phyloP scores from a whole-genome alignment of 2,329 filamentous ascomycete genomes.

The Pseudofabraea citricarpa region DNA sequence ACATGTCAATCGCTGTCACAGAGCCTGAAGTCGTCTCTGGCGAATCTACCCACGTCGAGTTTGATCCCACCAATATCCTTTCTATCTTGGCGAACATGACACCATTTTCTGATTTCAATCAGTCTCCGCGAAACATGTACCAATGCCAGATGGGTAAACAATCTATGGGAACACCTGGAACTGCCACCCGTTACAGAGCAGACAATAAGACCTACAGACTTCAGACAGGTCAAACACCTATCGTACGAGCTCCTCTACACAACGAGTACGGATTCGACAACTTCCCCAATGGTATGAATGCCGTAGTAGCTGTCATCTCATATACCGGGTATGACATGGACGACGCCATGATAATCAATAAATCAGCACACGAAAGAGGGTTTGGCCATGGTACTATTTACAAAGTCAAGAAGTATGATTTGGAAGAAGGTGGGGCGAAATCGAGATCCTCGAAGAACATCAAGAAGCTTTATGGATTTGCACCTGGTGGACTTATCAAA shows the following conservation, averaged over 20 bases:
- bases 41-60: slow-evolving; percentile 88
- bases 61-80: slow-evolving; percentile 90
- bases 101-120: slow-evolving; percentile 97
- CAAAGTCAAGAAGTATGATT: slow-evolving; percentile 89
- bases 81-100: slow-evolving; percentile 99
- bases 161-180: slow-evolving; percentile 94
- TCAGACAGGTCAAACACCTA: slow-evolving; percentile 92
- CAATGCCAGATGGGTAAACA: slow-evolving; percentile 99
- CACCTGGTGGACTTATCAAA: slow-evolving; percentile 69
- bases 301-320: slow-evolving; percentile 93
- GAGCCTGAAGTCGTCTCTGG: slow-evolving; percentile 83
- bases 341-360: slow-evolving; percentile 99
- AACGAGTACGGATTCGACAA: slow-evolving; percentile 97
- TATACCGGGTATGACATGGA: slow-evolving; percentile 99
- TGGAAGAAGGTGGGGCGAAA: slow-evolving; percentile 71
- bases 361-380: slow-evolving; percentile 90
- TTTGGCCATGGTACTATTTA: slow-evolving; percentile 96
- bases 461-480: slow-evolving; percentile 85
- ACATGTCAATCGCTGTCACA: slow-evolving; percentile 96
- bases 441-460: slow-evolving; percentile 63
- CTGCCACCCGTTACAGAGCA: slow-evolving; percentile 77
- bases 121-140: slow-evolving; percentile 98
- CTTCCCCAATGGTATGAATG: slow-evolving; percentile 94
- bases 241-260: slow-evolving; percentile 87
- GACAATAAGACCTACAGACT: slow-evolving; percentile 97